Base-by-base conservation (phyloP, 2,329 filamentous ascomycete genomes). In the Fusarium euwallaceae region DNA sequence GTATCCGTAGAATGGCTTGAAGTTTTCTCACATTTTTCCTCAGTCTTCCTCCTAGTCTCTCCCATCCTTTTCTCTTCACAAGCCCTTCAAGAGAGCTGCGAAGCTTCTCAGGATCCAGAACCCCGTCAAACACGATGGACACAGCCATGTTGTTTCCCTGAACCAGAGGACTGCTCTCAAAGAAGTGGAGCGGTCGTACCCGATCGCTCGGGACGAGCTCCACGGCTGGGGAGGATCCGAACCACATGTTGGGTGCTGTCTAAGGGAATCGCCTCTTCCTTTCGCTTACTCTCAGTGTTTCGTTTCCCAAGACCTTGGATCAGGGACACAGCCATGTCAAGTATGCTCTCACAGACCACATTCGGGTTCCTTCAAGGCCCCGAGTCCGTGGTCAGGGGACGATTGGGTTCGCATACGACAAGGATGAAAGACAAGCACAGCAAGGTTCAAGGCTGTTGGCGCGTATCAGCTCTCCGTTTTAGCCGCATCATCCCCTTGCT, bases 91-190 rank as follows among this genome's bases (percentile, higher is more conserved):
- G 68, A 7, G 65, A 62, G 1, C 9, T 12, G 1, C 24, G 65
- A 6, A 75, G 65, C 22, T 61, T 71, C 12, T 41, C 55, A 7
- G 65, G 71, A 22, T 75, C 66, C 12, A 75, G 60, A 1, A 75
- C 62, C 11, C 65, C 71, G 2, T 71, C 71, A 41, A 75, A 71
- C 1, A 71, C 71, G 4, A 71, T 73, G 6, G 69, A 63, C 39
- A 71, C 65, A n/a, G 69, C 66, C 65, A 75, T 53, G 5, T 68
- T 70, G 6, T 71, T 69, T 16, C 67, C 64, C 41, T 73, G 58
- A 2, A 69, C 64, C 4, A 73, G 39, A 11, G 66, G 70, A 9
- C 61, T 73, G 22, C 62, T 51, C 22, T 75, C 72, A n/a, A 73
- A 72, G 60, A 61, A 66, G 12, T 75, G 71, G 16, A 75, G 43